Evolutionary conservation across 2,329 filamentous ascomycete genomes (phyloP).

Genomic region (Tolypocladium endophyticum): DNA sequence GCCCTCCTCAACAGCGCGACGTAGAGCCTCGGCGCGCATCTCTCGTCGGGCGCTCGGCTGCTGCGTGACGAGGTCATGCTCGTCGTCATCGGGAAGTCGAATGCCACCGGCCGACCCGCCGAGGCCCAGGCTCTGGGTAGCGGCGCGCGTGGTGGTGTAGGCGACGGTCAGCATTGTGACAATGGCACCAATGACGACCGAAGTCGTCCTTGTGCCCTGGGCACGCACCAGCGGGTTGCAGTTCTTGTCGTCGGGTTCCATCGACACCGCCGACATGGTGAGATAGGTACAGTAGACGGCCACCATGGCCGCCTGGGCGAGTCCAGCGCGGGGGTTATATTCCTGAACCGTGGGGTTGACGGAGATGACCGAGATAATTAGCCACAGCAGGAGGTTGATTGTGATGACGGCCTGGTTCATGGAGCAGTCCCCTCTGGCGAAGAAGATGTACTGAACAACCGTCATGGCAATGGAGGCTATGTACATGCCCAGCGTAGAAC

Average conservation of each 20-base stretch:
- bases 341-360: slow-evolving; percentile 87
- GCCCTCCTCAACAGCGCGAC: slow-evolving; percentile 84
- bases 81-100: slow-evolving; percentile 58
- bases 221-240: slow-evolving; percentile 89
- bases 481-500: slow-evolving; percentile 92
- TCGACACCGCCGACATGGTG: slow-evolving; percentile 94
- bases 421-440: slow-evolving; percentile 67
- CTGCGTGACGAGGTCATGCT: slow-evolving; percentile 80
- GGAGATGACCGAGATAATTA: slow-evolving; percentile 72
- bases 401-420: slow-evolving; percentile 98
- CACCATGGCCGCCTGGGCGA: slow-evolving; percentile 97
- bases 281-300: slow-evolving; percentile 97
- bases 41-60: slow-evolving; percentile 73
- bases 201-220: slow-evolving; percentile 79
- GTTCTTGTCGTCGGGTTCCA: slow-evolving; percentile 88
- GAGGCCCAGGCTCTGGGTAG: slow-evolving; percentile 76
- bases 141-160: slow-evolving; percentile 93
- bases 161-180: slow-evolving; percentile 95
- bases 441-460: slow-evolving; percentile 94
- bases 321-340: slow-evolving; percentile 81
- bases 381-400: slow-evolving; percentile 77
- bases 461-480: slow-evolving; percentile 85
- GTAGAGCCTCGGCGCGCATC: slow-evolving; percentile 86
- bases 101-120: slow-evolving; percentile 44
- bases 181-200: slow-evolving; percentile 83